Percentiles rank a stretch among this genome's conserved stretches.
Evolutionary conservation across 1,284 basidiomycete genomes (phyloP).

Genomic region (Leccinum subfulvum): DNA sequence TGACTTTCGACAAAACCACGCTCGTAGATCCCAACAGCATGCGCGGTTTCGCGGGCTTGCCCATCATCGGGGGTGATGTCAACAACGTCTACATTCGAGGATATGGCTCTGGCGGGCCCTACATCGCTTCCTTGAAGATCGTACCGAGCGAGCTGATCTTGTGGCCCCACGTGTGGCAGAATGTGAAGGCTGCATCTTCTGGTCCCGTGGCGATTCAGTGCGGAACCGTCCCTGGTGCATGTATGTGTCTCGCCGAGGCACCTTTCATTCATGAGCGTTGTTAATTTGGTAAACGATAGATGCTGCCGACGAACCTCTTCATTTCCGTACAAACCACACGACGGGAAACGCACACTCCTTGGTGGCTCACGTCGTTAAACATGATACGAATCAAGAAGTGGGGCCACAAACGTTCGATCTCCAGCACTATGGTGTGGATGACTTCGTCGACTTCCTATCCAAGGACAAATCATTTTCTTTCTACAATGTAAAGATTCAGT

Average conservation of each 20-base stretch:
- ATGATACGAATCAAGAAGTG: not conserved
- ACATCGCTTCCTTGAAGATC: not conserved
- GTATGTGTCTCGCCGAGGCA: too few species aligned
- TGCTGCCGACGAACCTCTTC: constrained; percentile 1
- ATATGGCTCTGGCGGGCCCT: constrained; percentile 3
- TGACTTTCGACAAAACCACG: not conserved
- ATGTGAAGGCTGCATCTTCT: not conserved
- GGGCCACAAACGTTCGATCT: not conserved
- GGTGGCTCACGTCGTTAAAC: constrained; percentile 11
- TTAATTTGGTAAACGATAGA: not conserved
- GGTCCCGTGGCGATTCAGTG: constrained; percentile 6
- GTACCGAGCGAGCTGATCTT: constrained; percentile 15
- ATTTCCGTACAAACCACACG: constrained; percentile 10
- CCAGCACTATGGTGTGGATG: not conserved
- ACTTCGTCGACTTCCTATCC: constrained; percentile 4
- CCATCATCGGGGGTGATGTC: constrained; percentile 12
- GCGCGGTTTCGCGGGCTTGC: constrained; percentile 6
- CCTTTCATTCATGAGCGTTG: not conserved
- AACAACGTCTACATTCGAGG: constrained; percentile 15
- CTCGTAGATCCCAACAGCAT: too few species aligned
- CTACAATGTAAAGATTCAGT: constrained; percentile 6
- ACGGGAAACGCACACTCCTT: constrained; percentile 9
- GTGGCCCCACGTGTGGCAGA: constrained; percentile 14
- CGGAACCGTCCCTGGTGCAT: not conserved
- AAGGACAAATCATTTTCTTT: constrained; percentile 5